Conservation (phyloP, 805 yeast genomes). For the Scheffersomyces stipitis region DNA sequence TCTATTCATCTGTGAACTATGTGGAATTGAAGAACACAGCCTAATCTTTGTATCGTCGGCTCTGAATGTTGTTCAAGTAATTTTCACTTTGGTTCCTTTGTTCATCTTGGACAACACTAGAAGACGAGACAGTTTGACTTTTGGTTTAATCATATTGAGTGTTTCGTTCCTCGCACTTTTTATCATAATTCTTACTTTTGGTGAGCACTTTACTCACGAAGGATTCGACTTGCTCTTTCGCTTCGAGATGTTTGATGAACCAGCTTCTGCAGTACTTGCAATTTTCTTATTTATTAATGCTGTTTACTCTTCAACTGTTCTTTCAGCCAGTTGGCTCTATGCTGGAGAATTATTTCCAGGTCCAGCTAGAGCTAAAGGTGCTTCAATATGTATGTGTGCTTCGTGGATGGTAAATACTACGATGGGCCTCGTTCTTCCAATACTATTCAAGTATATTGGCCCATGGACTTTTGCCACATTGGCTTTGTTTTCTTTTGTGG, state of each 20-base stretch:
- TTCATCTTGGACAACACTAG: slow-evolving; percentile 41
- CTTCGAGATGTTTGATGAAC: slow-evolving; percentile 34
- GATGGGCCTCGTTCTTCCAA: slow-evolving; percentile 42
- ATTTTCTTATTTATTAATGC: slow-evolving; percentile 46
- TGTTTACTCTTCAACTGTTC: slow-evolving; percentile 45
- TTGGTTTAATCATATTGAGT: slow-evolving; percentile 42
- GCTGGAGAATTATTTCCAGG: slow-evolving; percentile 50
- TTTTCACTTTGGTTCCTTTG: slow-evolving; percentile 46
- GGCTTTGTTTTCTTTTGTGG: slow-evolving; percentile 31
- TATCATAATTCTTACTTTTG: slow-evolving; percentile 32
- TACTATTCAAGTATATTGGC: slow-evolving; percentile 30
- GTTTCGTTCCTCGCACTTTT: slow-evolving; percentile 35
- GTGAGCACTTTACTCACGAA: slow-evolving; percentile 28
- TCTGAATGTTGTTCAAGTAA: slow-evolving; percentile 38
- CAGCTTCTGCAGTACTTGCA: slow-evolving; percentile 46
- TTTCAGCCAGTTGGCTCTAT: slow-evolving; percentile 50
- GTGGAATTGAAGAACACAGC: slow-evolving; percentile 39
- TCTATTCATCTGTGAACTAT: slow-evolving; percentile 46
- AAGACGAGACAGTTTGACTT: slow-evolving; percentile 47
- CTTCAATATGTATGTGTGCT: slow-evolving; percentile 44
- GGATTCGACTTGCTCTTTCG: slow-evolving; percentile 29
- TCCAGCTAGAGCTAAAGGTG: slow-evolving; percentile 46
- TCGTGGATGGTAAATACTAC: slow-evolving; percentile 44
- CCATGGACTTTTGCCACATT: slow-evolving; percentile 43
- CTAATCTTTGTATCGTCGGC: slow-evolving; percentile 33